A percentile compares a stretch with the other conserved stretches of the same genome.
Conservation (phyloP, 2,329 filamentous ascomycete species). For the Nigrospora osmanthi region DNA sequence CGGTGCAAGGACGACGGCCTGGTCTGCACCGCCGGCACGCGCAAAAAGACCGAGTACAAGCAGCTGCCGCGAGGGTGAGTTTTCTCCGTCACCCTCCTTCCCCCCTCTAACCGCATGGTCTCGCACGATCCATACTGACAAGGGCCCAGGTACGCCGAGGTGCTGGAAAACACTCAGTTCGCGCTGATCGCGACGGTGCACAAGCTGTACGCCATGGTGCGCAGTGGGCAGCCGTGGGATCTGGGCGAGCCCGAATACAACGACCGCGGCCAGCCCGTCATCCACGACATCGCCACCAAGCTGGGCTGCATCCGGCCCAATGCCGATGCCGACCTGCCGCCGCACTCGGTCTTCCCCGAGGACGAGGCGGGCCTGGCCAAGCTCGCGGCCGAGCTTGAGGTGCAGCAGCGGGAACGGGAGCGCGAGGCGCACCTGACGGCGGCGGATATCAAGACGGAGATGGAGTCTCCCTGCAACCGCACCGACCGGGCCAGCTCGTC, state of each 20-base stretch:
- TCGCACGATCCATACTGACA: background rate
- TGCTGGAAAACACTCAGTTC: slow-evolving; percentile 58
- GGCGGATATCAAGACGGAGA: slow-evolving; percentile 23
- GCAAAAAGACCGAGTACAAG: slow-evolving; percentile 64
- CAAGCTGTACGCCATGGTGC: slow-evolving; percentile 58
- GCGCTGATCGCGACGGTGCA: slow-evolving; percentile 57
- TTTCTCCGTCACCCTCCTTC: too few species aligned
- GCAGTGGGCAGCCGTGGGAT: slow-evolving; percentile 49
- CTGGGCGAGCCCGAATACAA: slow-evolving; percentile 57
- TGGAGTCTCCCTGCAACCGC: slow-evolving; percentile 25
- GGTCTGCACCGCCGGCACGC: slow-evolving; percentile 54
- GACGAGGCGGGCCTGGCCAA: slow-evolving; percentile 50
- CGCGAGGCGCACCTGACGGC: slow-evolving; percentile 7
- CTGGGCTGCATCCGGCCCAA: slow-evolving; percentile 58
- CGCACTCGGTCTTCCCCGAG: slow-evolving; percentile 53
- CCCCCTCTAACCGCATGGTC: background rate
- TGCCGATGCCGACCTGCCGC: slow-evolving; percentile 50
- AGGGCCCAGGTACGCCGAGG: slow-evolving; percentile 52
- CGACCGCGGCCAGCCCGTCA: slow-evolving; percentile 53
- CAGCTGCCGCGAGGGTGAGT: slow-evolving; percentile 54
- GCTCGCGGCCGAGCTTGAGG: slow-evolving; percentile 46
- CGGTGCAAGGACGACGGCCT: slow-evolving; percentile 58
- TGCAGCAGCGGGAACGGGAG: slow-evolving; percentile 31
- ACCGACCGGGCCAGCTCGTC: slow-evolving; percentile 46
- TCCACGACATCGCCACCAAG: slow-evolving; percentile 58